Evolutionary conservation across 345 rosid genomes (phyloP).

Genomic region (Lumnitzera racemosa): DNA sequence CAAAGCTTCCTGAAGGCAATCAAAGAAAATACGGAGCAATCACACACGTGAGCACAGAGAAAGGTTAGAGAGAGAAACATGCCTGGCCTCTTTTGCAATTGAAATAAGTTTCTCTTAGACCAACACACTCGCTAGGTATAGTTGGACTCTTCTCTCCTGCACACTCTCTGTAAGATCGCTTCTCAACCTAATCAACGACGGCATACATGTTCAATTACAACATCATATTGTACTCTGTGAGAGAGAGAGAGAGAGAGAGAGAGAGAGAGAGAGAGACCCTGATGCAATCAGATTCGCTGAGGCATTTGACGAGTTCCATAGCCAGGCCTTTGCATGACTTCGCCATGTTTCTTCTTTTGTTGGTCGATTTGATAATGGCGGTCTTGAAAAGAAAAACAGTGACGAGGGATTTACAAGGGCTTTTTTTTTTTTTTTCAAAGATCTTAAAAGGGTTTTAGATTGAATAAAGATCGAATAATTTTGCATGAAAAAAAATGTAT

Average conservation of each 20-base stretch:
- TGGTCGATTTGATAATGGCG: background rate
- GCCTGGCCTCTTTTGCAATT: slow-evolving; percentile 99
- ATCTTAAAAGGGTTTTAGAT: too few relatives aligned
- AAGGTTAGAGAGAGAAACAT: slow-evolving; percentile 12
- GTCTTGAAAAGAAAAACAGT: too few relatives aligned
- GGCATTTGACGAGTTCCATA: slow-evolving; percentile 86
- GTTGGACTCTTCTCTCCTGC: slow-evolving; percentile 80
- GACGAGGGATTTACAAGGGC: too few relatives aligned
- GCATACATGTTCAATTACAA: background rate
- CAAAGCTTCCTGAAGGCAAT: too few relatives aligned
- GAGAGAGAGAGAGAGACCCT: slow-evolving; percentile 28
- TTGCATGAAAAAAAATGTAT: too few relatives aligned
- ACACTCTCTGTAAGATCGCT: slow-evolving; percentile 74
- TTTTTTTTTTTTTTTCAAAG: too few relatives aligned
- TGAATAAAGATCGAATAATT: too few relatives aligned
- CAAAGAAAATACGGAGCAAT: too few relatives aligned
- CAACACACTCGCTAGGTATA: slow-evolving; percentile 84
- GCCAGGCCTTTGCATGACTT: slow-evolving; percentile 98
- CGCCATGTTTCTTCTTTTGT: slow-evolving; percentile 34
- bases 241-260: background rate
- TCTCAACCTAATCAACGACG: slow-evolving; percentile 38
- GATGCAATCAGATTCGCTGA: slow-evolving; percentile 79
- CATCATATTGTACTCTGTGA: background rate
- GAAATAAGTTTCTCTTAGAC: slow-evolving; percentile 91
- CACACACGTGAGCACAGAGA: background rate